These are phyloP conservation scores for Chaetomium strumarium DNA, from an alignment of 2,329 filamentous ascomycete species.

Conservation along the genomic window DNA sequence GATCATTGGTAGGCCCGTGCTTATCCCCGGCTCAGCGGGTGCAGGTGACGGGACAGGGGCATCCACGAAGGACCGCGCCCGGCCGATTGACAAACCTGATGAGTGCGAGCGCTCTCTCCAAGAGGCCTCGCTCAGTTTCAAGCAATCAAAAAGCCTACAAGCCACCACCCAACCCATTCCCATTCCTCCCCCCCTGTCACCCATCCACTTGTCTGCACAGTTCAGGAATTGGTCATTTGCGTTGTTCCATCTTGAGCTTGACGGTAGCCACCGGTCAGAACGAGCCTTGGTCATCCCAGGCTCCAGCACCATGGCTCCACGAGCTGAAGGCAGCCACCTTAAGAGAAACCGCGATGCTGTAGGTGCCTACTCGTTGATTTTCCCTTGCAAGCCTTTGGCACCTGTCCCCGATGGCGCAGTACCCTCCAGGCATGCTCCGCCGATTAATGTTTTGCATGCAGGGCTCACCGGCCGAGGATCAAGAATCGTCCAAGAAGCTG, in stretches of 20 bases:
- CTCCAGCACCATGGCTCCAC: conserved; percentile 33
- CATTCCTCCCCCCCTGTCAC: neutral
- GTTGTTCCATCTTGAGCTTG: neutral
- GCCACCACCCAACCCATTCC: conserved; percentile 9
- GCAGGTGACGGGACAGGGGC: neutral
- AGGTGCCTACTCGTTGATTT: conserved; percentile 17
- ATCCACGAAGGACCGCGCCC: neutral
- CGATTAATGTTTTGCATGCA: conserved; percentile 36
- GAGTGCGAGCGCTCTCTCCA: conserved; percentile 1
- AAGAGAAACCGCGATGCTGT: conserved; percentile 65
- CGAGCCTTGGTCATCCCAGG: conserved; percentile 8
- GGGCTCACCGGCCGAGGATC: conserved; percentile 59
- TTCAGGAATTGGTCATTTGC: conserved; percentile 3
- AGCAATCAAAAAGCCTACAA: conserved; percentile 6
- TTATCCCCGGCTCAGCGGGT: too few relatives aligned
- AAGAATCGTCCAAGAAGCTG: conserved; percentile 69
- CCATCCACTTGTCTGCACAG: neutral
- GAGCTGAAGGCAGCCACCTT: conserved; percentile 72
- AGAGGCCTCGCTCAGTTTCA: conserved; percentile 11
- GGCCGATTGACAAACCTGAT: conserved; percentile 9
- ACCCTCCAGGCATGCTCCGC: conserved; percentile 21
- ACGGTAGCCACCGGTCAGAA: neutral
- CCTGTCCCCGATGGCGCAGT: conserved; percentile 23
- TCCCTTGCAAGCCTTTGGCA: neutral
- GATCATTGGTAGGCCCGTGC: conserved; percentile 18